Base-by-base conservation (phyloP, 1,284 basidiomycete genomes). In the Coniferiporia weirii region DNA sequence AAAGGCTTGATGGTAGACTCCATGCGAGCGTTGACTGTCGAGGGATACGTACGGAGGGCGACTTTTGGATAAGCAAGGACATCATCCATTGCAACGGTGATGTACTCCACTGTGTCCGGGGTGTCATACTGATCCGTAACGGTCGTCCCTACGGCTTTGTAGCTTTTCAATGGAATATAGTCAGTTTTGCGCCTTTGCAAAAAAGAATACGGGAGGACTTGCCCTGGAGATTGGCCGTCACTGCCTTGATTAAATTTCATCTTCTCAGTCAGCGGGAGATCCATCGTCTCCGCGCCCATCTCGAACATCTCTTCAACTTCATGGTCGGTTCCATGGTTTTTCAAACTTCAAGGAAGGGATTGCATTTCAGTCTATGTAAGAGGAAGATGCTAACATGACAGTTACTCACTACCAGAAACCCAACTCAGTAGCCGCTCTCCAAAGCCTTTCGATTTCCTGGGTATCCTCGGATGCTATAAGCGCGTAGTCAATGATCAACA, bases 41-140 rank as follows among this genome's bases (percentile, higher is more conserved):
- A 65, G 0, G 84, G 85, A 64, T 87, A 87, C 0, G 73, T 71
- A n/a, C 84, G 77, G 40, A 79, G 76, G 6, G 73, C 75, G 27
- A 76, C 70, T 1, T 69, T 63, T 0, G 84, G 84, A 71, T 76
- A 86, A 0, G 81, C 75, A 0, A 87, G 66, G 0, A 75, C 81
- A 61, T 88, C 85, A 66, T 88, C 84, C 66, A 84, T 83, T 0
- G 85, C 72, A 27, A 87, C 70, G 65, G 87, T 87, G 62, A 87
- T 72, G 70, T 85, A 87, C 65, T 88, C 84, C 8, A 79, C 76
- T 0, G 78, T 79, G 67, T 87, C 85, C 12, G 69, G 61, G 36
- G 69, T 66, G 15, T 15, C 38, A 40, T 40, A 7, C 3, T 40
- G 1, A 7, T 40, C 38, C 3, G 84, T 79, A 15, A 81, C 83